A percentile compares a stretch with the other conserved stretches of the same genome.
phyloP scores from a whole-genome alignment of 768 basidiomycete genomes.

The Tephrocybe sp. region DNA sequence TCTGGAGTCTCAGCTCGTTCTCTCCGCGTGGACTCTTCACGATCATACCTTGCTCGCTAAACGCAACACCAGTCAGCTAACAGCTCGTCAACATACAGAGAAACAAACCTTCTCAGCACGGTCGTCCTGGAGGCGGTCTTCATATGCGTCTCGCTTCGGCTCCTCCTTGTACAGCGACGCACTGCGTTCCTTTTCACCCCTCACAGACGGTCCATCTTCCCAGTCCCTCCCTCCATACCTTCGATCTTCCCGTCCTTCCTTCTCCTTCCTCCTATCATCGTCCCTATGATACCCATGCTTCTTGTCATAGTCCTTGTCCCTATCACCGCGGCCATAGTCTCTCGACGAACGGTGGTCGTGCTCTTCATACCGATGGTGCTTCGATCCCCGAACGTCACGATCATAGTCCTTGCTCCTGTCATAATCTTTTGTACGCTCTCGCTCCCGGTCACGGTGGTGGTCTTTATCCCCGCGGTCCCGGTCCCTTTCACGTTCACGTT shows the following conservation, averaged over 20 bases:
- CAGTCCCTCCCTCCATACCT: conserved; percentile 36
- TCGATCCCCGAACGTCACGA: conserved; percentile 38
- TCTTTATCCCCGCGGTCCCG: conserved; percentile 35
- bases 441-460: conserved; percentile 31
- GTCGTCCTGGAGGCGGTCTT: conserved; percentile 50
- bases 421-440: conserved; percentile 29
- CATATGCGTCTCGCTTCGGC: conserved; percentile 47
- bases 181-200: conserved; percentile 35
- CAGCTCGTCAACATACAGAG: not conserved
- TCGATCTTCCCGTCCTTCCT: conserved; percentile 43
- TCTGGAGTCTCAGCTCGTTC: conserved; percentile 78
- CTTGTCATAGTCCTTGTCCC: conserved; percentile 39
- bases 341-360: conserved; percentile 41
- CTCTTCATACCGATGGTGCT: conserved; percentile 52
- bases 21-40: conserved; percentile 39
- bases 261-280: conserved; percentile 54
- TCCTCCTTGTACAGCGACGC: conserved; percentile 41
- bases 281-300: conserved; percentile 50
- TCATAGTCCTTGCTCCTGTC: conserved; percentile 29
- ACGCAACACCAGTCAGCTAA: conserved; percentile 15
- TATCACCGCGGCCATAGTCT: conserved; percentile 37
- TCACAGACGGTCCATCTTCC: conserved; percentile 40
- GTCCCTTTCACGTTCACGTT: conserved; percentile 36
- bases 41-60: conserved; percentile 57
- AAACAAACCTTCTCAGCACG: conserved; percentile 64